These are phyloP conservation scores for Vanderwaltozyma verrucispora DNA, from an alignment of 805 yeast genomes.

Conservation along the genomic window DNA sequence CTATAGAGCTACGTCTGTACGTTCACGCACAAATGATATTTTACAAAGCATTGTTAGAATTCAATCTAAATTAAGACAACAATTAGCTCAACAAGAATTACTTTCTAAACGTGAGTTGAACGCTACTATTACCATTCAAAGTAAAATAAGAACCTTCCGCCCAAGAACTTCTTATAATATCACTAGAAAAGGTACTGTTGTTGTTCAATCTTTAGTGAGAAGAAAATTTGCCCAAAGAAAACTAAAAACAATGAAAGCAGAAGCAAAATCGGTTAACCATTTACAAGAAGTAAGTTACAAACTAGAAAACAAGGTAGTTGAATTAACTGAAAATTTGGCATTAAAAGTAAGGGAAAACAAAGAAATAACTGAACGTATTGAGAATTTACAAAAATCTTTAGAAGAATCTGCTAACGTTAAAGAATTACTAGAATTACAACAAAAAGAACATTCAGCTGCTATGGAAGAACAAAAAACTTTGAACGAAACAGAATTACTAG, in stretches of 20 bases:
- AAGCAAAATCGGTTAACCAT: constrained; percentile 85
- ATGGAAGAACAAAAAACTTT: constrained; percentile 35
- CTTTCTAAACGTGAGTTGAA: constrained; percentile 40
- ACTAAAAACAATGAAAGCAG: constrained; percentile 57
- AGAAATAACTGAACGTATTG: constrained; percentile 53
- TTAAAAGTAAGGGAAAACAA: constrained; percentile 75
- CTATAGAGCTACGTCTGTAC: constrained; percentile 43
- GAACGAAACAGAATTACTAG: constrained; percentile 39
- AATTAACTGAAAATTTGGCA: constrained; percentile 77
- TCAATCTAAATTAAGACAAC: constrained; percentile 45
- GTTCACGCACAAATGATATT: constrained; percentile 29
- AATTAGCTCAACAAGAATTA: constrained; percentile 42
- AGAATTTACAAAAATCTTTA: constrained; percentile 38
- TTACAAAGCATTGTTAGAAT: constrained; percentile 29
- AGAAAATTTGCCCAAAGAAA: constrained; percentile 62
- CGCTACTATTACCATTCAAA: constrained; percentile 69
- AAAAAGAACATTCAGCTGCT: constrained; percentile 40
- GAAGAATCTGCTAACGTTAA: constrained; percentile 45
- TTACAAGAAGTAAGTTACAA: constrained; percentile 86
- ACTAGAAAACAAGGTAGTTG: constrained; percentile 95
- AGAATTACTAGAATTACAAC: constrained; percentile 44
- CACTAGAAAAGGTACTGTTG: constrained; percentile 45
- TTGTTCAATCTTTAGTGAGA: constrained; percentile 70
- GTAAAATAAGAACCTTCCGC: constrained; percentile 53
- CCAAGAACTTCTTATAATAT: constrained; percentile 46